phyloP scores from a whole-genome alignment of 2,329 filamentous ascomycete genomes.

The Talaromyces funiculosus region DNA sequence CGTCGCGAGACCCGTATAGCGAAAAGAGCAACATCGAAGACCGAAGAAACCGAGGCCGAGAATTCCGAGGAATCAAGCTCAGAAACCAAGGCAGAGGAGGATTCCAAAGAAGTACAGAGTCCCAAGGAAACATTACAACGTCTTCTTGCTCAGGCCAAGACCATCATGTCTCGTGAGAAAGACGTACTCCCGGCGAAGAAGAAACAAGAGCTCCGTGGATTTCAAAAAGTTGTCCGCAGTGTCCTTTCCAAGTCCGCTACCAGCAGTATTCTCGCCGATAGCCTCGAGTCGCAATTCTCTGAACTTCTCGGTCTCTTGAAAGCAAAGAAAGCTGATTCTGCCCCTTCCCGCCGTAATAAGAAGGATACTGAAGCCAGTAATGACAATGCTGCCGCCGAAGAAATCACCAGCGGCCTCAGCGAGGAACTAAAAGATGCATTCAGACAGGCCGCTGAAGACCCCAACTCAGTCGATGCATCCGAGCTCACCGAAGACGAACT shows the following conservation, averaged over 20 bases:
- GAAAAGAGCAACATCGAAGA: conserved; percentile 21
- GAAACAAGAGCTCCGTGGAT: conserved; percentile 70
- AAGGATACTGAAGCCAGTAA: background rate
- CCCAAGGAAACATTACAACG: conserved; percentile 47
- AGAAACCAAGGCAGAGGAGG: conserved; percentile 23
- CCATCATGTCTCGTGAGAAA: conserved; percentile 51
- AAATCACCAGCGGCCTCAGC: conserved; percentile 17
- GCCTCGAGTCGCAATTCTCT: conserved; percentile 52
- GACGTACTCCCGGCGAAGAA: conserved; percentile 59
- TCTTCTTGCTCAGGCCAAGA: conserved; percentile 54
- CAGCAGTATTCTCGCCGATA: conserved; percentile 40
- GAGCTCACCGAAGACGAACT: conserved; percentile 47
- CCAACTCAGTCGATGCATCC: conserved; percentile 32
- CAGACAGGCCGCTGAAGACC: conserved; percentile 26
- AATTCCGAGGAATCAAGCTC: conserved; percentile 19
- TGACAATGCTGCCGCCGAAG: conserved; percentile 12
- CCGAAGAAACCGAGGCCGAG: conserved; percentile 23
- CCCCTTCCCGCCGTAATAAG: conserved; percentile 17
- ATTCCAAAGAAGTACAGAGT: conserved; percentile 33
- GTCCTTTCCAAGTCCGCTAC: conserved; percentile 54
- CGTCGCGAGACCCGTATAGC: conserved; percentile 33
- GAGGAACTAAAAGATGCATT: conserved; percentile 31
- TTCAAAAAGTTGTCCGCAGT: conserved; percentile 60
- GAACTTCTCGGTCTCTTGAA: conserved; percentile 46
- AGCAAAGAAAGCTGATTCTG: conserved; percentile 29